Evolutionary conservation across 352 stramenopile species (phyloP).

Genomic region (Globisporangium spinosum): DNA sequence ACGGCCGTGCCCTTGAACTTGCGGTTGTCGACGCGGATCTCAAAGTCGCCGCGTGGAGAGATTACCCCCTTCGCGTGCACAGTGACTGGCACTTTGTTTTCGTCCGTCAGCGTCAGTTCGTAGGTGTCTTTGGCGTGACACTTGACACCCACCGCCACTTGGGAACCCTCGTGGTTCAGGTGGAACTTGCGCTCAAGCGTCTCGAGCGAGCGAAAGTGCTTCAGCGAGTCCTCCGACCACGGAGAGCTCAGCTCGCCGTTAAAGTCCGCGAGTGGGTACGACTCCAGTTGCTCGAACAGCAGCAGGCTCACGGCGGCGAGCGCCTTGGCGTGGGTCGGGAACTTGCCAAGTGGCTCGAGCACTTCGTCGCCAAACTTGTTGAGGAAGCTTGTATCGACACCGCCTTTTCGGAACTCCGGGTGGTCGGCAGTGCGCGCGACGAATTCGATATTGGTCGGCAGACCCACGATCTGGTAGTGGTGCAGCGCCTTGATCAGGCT

Average conservation of each 20-base stretch:
- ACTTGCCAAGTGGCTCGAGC: constrained; percentile 50
- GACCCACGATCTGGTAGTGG: constrained; percentile 90
- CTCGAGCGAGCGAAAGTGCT: constrained; percentile 62
- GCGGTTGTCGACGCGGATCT: constrained; percentile 61
- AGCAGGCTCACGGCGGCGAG: constrained; percentile 76
- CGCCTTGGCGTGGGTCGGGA: constrained; percentile 59
- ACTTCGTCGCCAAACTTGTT: constrained; percentile 87
- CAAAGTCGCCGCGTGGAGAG: constrained; percentile 48
- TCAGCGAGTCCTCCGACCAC: constrained; percentile 49
- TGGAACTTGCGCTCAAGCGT: constrained; percentile 46
- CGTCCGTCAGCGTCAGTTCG: constrained; percentile 33
- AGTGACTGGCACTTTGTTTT: constrained; percentile 17
- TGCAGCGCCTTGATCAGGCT: constrained; percentile 82
- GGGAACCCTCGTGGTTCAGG: constrained; percentile 40
- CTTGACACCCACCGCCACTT: constrained; percentile 40
- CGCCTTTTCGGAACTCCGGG: constrained; percentile 85
- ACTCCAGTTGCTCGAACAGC: constrained; percentile 54
- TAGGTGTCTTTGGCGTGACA: constrained; percentile 39
- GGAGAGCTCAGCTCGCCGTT: constrained; percentile 49
- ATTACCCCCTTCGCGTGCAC: constrained; percentile 35
- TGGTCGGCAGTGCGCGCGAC: constrained; percentile 87
- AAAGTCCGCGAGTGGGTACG: constrained; percentile 28
- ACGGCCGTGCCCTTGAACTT: constrained; percentile 65
- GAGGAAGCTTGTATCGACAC: constrained; percentile 93
- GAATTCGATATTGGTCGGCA: constrained; percentile 95